These are phyloP conservation scores for Candolleomyces eurysporus DNA, from an alignment of 768 basidiomycete species.

Conservation along the genomic window DNA sequence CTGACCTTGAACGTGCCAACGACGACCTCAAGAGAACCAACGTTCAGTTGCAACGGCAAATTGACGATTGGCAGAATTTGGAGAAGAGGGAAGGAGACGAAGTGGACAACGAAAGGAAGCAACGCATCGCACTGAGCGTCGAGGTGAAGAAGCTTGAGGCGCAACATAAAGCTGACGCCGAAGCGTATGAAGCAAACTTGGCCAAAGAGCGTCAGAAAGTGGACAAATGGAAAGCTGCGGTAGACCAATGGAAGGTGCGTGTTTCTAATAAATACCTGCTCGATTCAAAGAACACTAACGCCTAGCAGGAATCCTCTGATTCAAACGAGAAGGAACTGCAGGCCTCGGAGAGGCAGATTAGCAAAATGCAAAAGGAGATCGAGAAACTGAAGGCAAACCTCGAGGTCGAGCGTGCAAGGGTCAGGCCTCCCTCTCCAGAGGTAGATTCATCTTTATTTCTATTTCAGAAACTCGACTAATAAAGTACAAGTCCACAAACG, in stretches of 20 bases:
- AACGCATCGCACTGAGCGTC: slow-evolving; percentile 55
- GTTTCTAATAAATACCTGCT: not conserved
- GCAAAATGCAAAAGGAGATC: slow-evolving; percentile 40
- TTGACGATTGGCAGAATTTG: slow-evolving; percentile 66
- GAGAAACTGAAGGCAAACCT: slow-evolving; percentile 45
- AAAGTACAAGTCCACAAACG: not conserved
- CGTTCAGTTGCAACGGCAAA: slow-evolving; percentile 56
- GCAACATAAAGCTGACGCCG: slow-evolving; percentile 32
- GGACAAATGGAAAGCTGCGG: slow-evolving; percentile 39
- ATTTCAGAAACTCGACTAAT: not conserved
- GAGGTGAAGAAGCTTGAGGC: slow-evolving; percentile 47
- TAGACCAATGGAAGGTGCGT: slow-evolving; percentile 47
- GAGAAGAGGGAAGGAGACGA: slow-evolving; percentile 65
- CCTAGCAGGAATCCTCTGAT: slow-evolving; percentile 36
- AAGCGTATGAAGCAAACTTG: slow-evolving; percentile 30
- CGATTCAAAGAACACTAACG: too few relatives aligned
- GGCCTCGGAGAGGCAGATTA: slow-evolving; percentile 30
- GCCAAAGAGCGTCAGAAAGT: slow-evolving; percentile 43
- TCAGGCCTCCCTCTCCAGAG: slow-evolving; percentile 24
- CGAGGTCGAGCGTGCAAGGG: slow-evolving; percentile 34
- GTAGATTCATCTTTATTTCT: slow-evolving; percentile 7
- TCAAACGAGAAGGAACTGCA: slow-evolving; percentile 35
- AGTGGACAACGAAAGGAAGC: slow-evolving; percentile 51
- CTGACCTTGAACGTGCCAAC: slow-evolving; percentile 54
- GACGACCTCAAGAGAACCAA: slow-evolving; percentile 58